A percentile compares a stretch with the other conserved stretches of the same genome.
Evolutionary conservation across 345 rosid genomes (phyloP).

Genomic region (Streptanthus diversifolius): DNA sequence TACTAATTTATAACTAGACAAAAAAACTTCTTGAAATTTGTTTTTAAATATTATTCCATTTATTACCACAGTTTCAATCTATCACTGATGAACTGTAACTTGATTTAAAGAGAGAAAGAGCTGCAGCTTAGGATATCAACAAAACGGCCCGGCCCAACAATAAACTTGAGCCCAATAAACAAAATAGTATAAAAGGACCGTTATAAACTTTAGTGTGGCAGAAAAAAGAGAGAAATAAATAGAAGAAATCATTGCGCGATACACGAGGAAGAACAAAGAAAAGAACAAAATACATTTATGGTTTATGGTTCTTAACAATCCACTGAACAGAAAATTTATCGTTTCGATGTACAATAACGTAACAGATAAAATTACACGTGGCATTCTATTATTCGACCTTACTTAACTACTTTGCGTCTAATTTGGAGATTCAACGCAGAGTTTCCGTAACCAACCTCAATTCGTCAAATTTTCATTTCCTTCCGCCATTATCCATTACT

Average conservation of each 20-base stretch:
- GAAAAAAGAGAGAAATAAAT: not conserved
- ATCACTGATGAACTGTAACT: not conserved
- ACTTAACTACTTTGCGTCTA: constrained; percentile 11
- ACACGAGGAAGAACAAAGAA: not conserved
- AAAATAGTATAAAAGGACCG: not conserved
- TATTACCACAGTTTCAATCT: not conserved
- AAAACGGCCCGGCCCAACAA: not conserved
- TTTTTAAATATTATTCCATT: no score
- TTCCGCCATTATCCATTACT: not conserved
- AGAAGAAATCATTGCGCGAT: no score
- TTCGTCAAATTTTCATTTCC: constrained; percentile 4
- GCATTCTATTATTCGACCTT: not conserved
- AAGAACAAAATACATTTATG: constrained; percentile 16
- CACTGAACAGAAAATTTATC: constrained; percentile 10
- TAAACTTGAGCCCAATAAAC: not conserved
- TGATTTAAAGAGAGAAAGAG: not conserved
- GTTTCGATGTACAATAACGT: constrained; percentile 18
- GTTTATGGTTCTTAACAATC: constrained; percentile 5
- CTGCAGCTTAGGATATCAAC: not conserved
- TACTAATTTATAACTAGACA: no score
- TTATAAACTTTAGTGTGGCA: not conserved
- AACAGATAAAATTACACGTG: constrained; percentile 5
- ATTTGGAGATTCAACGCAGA: not conserved
- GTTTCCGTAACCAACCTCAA: constrained; percentile 11
- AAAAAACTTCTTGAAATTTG: no score